phyloP scores from a whole-genome alignment of 371 early-diverging fungal genomes.

The Zychaea mexicana region DNA sequence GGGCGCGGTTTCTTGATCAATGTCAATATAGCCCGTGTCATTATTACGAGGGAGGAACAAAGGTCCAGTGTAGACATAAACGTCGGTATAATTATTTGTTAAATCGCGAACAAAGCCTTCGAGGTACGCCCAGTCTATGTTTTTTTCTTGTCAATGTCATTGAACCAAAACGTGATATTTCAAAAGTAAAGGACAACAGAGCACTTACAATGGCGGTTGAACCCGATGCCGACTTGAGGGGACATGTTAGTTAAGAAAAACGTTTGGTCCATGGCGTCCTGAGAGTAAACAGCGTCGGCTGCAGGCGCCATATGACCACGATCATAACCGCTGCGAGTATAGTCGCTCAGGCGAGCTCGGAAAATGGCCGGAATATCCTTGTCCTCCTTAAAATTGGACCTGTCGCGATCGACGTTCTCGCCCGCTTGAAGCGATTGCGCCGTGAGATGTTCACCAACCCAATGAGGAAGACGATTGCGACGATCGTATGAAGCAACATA shows the following conservation, averaged over 20 bases:
- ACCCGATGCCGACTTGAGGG: slow-evolving; percentile 81
- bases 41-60: slow-evolving; percentile 63
- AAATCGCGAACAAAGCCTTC: slow-evolving; percentile 74
- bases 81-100: slow-evolving; percentile 62
- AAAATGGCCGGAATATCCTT: slow-evolving; percentile 57
- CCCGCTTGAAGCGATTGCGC: slow-evolving; percentile 53
- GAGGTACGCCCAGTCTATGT: slow-evolving; percentile 73
- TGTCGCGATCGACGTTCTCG: slow-evolving; percentile 54
- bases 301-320: slow-evolving; percentile 86
- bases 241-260: slow-evolving; percentile 76
- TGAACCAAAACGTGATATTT: no score
- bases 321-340: slow-evolving; percentile 74
- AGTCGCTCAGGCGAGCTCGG: slow-evolving; percentile 67
- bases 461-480: slow-evolving; percentile 75
- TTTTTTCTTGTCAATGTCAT: background rate
- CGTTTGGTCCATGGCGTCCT: slow-evolving; percentile 74
- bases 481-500: slow-evolving; percentile 70
- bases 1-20: background rate
- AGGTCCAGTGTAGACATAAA: slow-evolving; percentile 80
- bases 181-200: background rate
- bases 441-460: slow-evolving; percentile 84
- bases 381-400: slow-evolving; percentile 71
- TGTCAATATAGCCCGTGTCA: background rate
- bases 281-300: slow-evolving; percentile 65
- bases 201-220: slow-evolving; percentile 71